These are phyloP conservation scores for Pestalotiopsis sp. DNA, from an alignment of 2,329 filamentous ascomycete genomes.

Conservation along the genomic window DNA sequence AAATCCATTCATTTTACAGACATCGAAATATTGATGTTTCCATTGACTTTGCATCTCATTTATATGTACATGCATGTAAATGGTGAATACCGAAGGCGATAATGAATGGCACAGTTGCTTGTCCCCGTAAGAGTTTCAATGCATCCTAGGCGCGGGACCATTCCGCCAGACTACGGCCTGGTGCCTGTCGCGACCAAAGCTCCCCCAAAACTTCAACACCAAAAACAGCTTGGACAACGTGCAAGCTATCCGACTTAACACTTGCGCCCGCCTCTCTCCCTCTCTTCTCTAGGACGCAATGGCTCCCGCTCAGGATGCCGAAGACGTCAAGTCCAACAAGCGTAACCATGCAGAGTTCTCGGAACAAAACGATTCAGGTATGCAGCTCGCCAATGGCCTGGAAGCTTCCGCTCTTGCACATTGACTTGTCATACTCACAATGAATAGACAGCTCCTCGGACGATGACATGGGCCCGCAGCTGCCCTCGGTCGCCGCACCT, in stretches of 20 bases:
- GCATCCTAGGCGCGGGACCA: background rate
- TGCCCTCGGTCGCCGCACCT: constrained; percentile 76
- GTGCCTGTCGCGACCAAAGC: background rate
- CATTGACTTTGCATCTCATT: too few species aligned
- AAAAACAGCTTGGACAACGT: background rate
- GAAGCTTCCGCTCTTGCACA: background rate
- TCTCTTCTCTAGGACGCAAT: constrained; percentile 16
- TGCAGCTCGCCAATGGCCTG: constrained; percentile 11
- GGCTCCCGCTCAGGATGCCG: constrained; percentile 23
- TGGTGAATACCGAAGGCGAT: too few species aligned
- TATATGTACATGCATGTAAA: too few species aligned
- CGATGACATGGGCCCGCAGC: constrained; percentile 87
- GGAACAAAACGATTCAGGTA: constrained; percentile 27
- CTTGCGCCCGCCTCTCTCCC: background rate
- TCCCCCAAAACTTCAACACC: constrained; percentile 8
- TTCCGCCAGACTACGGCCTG: background rate
- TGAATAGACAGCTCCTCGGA: constrained; percentile 67
- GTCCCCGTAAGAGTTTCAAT: background rate
- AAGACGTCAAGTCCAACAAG: constrained; percentile 27
- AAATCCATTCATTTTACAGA: too few species aligned
- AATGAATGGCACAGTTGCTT: background rate
- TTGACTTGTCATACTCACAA: background rate
- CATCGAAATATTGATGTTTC: too few species aligned
- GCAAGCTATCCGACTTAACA: background rate
- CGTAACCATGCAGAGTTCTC: constrained; percentile 32